Base-by-base conservation (phyloP, 805 yeast genomes). In the Saccharomyces mikatae region DNA sequence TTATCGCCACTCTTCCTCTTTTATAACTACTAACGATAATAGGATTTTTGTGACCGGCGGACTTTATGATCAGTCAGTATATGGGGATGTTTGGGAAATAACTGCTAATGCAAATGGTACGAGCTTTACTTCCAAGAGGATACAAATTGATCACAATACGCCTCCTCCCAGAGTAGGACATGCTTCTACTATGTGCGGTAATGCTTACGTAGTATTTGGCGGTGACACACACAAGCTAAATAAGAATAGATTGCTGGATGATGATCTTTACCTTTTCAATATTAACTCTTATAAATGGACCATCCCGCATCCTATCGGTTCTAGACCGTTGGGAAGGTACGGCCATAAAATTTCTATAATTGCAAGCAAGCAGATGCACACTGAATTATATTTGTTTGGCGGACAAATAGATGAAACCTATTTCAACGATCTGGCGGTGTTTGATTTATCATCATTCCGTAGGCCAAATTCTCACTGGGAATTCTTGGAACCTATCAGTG, bases 101-200 rank as follows among this genome's bases (percentile, higher is more conserved):
- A 80, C 80, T 58, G 68, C 70, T 4, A 57, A 63, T 49, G 75
- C 76, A 6, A 63, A 70, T 52, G 67, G 77, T 69, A 53, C 71
- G 71, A 36, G 56, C 59, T 53, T 76, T 62, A 60, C 71, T 64
- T 65, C 82, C 74, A 48, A 70, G 78, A 51, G 86, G 75, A 62
- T 85, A 50, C 87, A 86, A 56, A 87, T 87, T 56, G 80, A 82
- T 51, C 89, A 85, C 57, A 83, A 86, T 51, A 81, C 89, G 17
- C 97, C 97, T 1, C 92, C 96, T n/a, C 97, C 98, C 31, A 83
- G 99, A 63, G 97, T 92, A 6, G 98, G 98, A 2, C 99, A 94
- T 71, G 89, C 96, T 5, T 80, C 96, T 1, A 87, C 92, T 10
- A 76, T 92, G 30, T 85, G 96, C 57, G 99, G 98, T 13, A 92